phyloP scores from a whole-genome alignment of 441 rosid genomes.

The Gossypium trilobum region DNA sequence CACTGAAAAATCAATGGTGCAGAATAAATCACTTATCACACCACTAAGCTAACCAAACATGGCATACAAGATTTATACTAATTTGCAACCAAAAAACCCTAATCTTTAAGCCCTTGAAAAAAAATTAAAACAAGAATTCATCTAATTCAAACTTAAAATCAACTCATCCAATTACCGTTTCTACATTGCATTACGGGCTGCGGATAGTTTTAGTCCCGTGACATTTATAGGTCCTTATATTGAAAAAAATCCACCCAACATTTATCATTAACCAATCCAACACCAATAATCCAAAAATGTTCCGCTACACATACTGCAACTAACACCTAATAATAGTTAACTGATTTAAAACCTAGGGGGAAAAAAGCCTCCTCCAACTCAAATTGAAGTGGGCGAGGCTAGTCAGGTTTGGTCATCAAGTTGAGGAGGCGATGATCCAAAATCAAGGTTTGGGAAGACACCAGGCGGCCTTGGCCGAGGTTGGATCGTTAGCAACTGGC shows the following conservation, averaged over 20 bases:
- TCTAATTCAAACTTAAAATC: no score
- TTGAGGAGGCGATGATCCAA: slow-evolving; percentile 46
- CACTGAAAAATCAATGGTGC: no score
- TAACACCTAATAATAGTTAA: slow-evolving; percentile 8
- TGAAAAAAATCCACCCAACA: no score
- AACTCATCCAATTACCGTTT: no score
- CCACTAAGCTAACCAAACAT: no score
- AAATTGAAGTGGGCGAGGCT: slow-evolving; percentile 16
- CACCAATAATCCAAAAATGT: slow-evolving; percentile 12
- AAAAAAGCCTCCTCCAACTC: slow-evolving; percentile 12
- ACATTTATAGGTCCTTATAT: no score
- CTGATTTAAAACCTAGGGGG: slow-evolving; percentile 7
- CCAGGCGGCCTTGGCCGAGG: slow-evolving; percentile 78
- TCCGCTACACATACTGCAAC: slow-evolving; percentile 13
- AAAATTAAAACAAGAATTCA: no score
- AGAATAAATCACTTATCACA: no score
- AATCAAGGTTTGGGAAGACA: slow-evolving; percentile 58
- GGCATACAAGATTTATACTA: no score
- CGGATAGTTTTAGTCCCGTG: no score
- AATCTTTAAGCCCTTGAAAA: no score
- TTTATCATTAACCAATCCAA: slow-evolving; percentile 40
- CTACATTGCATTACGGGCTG: background rate
- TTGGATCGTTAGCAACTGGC: slow-evolving; percentile 69
- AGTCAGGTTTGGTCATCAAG: slow-evolving; percentile 31
- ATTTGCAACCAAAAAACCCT: no score